phyloP scores from a whole-genome alignment of 768 basidiomycete species.

The Crassisporium funariophilum region DNA sequence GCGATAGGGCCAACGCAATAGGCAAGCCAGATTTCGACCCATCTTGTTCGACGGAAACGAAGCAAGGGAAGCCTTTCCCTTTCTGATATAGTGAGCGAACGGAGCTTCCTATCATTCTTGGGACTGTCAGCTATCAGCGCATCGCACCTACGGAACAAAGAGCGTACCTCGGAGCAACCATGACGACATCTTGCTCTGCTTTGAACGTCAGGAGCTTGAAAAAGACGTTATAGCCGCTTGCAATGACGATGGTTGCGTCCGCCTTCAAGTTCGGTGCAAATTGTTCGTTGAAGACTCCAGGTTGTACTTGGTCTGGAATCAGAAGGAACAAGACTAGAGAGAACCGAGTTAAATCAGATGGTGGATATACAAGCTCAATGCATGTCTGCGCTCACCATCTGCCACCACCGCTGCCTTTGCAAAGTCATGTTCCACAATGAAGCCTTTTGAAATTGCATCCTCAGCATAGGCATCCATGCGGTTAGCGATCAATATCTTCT shows the following conservation, averaged over 20 bases:
- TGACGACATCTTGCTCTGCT: slow-evolving; percentile 57
- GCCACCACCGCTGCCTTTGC: slow-evolving; percentile 54
- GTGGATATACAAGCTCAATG: neutral
- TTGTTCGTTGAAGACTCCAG: slow-evolving; percentile 59
- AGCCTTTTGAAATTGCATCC: slow-evolving; percentile 57
- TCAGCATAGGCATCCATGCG: slow-evolving; percentile 58
- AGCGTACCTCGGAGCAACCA: slow-evolving; percentile 63
- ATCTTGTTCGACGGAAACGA: slow-evolving; percentile 65
- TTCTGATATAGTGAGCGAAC: slow-evolving; percentile 63
- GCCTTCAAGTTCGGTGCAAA: slow-evolving; percentile 53
- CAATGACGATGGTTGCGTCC: slow-evolving; percentile 53
- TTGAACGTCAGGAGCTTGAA: slow-evolving; percentile 58
- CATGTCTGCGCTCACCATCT: slow-evolving; percentile 42
- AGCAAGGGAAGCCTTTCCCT: slow-evolving; percentile 64
- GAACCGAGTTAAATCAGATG: neutral
- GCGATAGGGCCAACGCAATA: slow-evolving; percentile 54
- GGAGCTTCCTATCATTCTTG: slow-evolving; percentile 68
- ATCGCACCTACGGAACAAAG: neutral
- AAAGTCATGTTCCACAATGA: slow-evolving; percentile 59
- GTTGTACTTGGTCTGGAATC: slow-evolving; percentile 67
- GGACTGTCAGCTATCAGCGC: neutral
- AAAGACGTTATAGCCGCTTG: slow-evolving; percentile 69
- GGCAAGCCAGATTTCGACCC: slow-evolving; percentile 50
- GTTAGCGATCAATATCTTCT: slow-evolving; percentile 62
- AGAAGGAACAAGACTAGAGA: slow-evolving; percentile 57